A percentile compares a stretch with the other conserved stretches of the same genome.
phyloP scores from a whole-genome alignment of 179 eudicot species.

The Amaranthus tricolor region DNA sequence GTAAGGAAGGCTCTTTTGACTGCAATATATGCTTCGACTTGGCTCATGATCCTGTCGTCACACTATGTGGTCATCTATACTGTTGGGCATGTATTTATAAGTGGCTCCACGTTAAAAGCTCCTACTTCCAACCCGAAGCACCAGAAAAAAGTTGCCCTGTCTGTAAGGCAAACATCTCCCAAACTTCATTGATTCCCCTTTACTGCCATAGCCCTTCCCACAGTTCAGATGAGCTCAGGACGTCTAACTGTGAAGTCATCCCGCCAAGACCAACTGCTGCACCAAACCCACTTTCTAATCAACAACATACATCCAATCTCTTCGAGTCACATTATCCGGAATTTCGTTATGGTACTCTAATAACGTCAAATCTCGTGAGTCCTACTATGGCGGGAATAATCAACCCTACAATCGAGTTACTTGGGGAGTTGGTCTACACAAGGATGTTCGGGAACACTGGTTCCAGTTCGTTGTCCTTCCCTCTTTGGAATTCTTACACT shows the following conservation, averaged over 20 bases:
- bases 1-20: constrained; percentile 44
- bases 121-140: constrained; percentile 39
- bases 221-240: constrained; percentile 29
- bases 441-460: constrained; percentile 54
- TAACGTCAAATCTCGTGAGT: constrained; percentile 35
- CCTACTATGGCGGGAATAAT: constrained; percentile 40
- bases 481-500: constrained; percentile 39
- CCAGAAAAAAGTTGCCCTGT: constrained; percentile 69
- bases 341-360: constrained; percentile 29
- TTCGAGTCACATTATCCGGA: constrained; percentile 32
- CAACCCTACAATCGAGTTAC: constrained; percentile 54
- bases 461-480: constrained; percentile 40
- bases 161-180: constrained; percentile 69
- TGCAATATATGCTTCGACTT: constrained; percentile 87
- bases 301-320: constrained; percentile 25
- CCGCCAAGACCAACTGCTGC: constrained; percentile 62
- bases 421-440: constrained; percentile 64
- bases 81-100: constrained; percentile 85
- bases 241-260: constrained; percentile 33
- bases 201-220: constrained; percentile 57
- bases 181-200: constrained; percentile 61
- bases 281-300: constrained; percentile 23
- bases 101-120: constrained; percentile 67
- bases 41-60: constrained; percentile 70
- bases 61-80: constrained; percentile 83